A percentile compares a stretch with the other conserved stretches of the same genome.
Evolutionary conservation across 2,329 filamentous ascomycete genomes (phyloP).

Genomic region (Fusarium keratoplasticum): DNA sequence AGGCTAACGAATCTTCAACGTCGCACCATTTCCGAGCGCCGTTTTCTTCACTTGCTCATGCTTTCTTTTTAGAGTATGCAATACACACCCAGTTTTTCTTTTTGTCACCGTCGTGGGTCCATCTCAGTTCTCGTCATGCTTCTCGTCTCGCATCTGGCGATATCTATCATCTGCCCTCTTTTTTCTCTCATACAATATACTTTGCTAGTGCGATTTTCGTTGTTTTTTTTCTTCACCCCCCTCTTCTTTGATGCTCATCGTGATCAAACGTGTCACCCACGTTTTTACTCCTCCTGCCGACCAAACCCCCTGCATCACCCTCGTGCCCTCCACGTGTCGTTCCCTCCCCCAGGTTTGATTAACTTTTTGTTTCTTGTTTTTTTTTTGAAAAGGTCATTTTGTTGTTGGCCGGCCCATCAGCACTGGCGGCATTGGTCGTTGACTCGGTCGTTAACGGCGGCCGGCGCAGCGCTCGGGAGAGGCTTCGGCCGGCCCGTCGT

Average conservation of each 20-base stretch:
- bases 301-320: conserved; percentile 8
- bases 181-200: background rate
- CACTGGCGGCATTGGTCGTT: background rate
- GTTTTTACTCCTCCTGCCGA: conserved; percentile 15
- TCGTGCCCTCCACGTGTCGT: conserved; percentile 42
- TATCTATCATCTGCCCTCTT: background rate
- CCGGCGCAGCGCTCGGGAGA: background rate
- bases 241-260: background rate
- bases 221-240: background rate
- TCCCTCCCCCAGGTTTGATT: conserved; percentile 8
- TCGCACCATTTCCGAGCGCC: conserved; percentile 13
- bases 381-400: background rate
- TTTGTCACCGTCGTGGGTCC: conserved; percentile 2
- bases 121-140: conserved; percentile 3
- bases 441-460: conserved; percentile 14
- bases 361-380: background rate
- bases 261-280: conserved; percentile 29
- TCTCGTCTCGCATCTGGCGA: conserved; percentile 7
- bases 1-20: background rate
- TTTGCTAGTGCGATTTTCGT: background rate
- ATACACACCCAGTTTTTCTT: background rate
- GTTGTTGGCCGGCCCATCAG: background rate
- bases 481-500: conserved; percentile 3
- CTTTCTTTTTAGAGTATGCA: background rate
- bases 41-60: background rate